Percentiles rank a stretch among this genome's conserved stretches.
These are phyloP conservation scores for Fistulinella prunicolor DNA, from an alignment of 768 basidiomycete genomes.

Conservation along the genomic window DNA sequence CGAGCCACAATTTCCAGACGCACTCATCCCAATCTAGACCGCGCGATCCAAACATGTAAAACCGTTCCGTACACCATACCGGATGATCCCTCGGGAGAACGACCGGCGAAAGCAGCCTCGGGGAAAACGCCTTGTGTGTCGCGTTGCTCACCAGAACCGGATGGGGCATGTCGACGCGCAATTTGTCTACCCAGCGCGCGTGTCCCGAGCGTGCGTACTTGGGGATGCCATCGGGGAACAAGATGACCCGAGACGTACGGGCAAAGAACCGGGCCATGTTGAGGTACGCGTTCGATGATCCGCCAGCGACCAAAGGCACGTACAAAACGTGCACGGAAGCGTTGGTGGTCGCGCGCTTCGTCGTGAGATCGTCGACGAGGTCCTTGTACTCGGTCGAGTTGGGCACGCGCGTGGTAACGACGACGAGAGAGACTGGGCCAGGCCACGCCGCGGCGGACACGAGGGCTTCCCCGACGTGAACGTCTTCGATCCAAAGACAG, in stretches of 20 bases:
- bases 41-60: slow-evolving; percentile 45
- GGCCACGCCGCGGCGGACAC: slow-evolving; percentile 42
- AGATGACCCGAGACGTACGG: slow-evolving; percentile 41
- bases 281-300: slow-evolving; percentile 50
- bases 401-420: slow-evolving; percentile 38
- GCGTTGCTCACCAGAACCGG: slow-evolving; percentile 31
- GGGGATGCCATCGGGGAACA: slow-evolving; percentile 50
- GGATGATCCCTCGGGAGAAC: slow-evolving; percentile 42
- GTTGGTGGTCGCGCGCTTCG: slow-evolving; percentile 11
- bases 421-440: slow-evolving; percentile 49
- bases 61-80: slow-evolving; percentile 62
- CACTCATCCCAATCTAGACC: slow-evolving; percentile 60
- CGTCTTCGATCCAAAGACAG: slow-evolving; percentile 48
- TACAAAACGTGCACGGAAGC: slow-evolving; percentile 50
- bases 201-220: slow-evolving; percentile 15
- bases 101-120: slow-evolving; percentile 44
- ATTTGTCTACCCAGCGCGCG: slow-evolving; percentile 14
- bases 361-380: slow-evolving; percentile 17
- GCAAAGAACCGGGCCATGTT: slow-evolving; percentile 65
- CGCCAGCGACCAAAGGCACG: slow-evolving; percentile 34
- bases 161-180: slow-evolving; percentile 9
- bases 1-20: slow-evolving; percentile 62
- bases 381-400: slow-evolving; percentile 21
- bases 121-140: slow-evolving; percentile 37
- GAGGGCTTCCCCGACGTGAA: slow-evolving; percentile 32